These are phyloP conservation scores for Grosmannia serpens DNA, from an alignment of 2,329 filamentous ascomycete genomes.

Conservation along the genomic window DNA sequence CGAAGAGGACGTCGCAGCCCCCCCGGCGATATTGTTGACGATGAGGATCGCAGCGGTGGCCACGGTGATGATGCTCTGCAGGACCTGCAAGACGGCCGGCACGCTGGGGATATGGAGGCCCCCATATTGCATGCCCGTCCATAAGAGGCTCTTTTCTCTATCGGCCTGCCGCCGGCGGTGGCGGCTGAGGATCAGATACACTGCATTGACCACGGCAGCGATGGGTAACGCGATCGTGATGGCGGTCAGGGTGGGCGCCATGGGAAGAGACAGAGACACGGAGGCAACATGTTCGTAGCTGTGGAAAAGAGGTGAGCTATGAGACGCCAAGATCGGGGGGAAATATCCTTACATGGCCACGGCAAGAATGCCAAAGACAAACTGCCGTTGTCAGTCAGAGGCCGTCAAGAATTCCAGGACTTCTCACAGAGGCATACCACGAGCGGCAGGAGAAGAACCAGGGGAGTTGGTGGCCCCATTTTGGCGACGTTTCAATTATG, in stretches of 20 bases:
- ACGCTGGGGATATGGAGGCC: neutral
- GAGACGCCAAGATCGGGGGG: neutral
- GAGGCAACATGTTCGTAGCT: slow-evolving; percentile 11
- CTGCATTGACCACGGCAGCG: slow-evolving; percentile 4
- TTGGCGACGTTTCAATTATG: neutral
- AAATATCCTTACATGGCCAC: slow-evolving; percentile 1
- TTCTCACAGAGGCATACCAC: neutral
- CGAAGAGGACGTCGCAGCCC: slow-evolving; percentile 11
- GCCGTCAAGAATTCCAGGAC: neutral
- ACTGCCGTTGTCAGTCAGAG: neutral
- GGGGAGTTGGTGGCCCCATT: neutral
- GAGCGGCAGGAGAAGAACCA: neutral
- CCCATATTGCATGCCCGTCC: neutral
- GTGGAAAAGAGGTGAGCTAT: neutral
- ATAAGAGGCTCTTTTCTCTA: neutral
- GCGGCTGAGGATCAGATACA: neutral
- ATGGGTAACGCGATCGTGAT: slow-evolving; percentile 7
- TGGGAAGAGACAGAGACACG: slow-evolving; percentile 9
- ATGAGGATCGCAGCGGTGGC: slow-evolving; percentile 33
- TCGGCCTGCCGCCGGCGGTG: neutral
- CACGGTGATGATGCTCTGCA: slow-evolving; percentile 22
- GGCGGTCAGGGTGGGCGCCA: slow-evolving; percentile 7
- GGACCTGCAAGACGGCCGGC: slow-evolving; percentile 4
- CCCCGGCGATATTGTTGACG: slow-evolving; percentile 12
- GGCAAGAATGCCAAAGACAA: neutral